Percentiles rank a stretch among this genome's conserved stretches.
Evolutionary conservation across 768 basidiomycete species (phyloP).

Genomic region (Sporobolomyces phaffii): DNA sequence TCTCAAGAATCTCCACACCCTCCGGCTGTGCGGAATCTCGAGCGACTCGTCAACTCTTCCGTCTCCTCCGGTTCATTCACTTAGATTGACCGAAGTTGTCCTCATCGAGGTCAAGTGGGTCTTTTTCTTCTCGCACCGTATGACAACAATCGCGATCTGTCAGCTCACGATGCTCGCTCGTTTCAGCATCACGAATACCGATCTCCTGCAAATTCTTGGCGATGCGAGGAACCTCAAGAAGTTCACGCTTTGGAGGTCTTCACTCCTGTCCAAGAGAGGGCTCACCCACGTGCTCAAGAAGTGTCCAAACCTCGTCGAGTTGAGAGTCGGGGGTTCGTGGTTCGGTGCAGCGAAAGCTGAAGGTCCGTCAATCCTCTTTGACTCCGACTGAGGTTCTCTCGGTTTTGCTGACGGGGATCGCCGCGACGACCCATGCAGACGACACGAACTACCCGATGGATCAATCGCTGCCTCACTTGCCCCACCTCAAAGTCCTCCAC

Average conservation of each 20-base stretch:
- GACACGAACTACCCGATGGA: constrained; percentile 33
- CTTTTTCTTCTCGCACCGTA: neutral
- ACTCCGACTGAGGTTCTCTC: too few species aligned
- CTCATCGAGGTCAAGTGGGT: constrained; percentile 37
- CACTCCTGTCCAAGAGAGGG: constrained; percentile 29
- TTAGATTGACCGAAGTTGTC: constrained; percentile 26
- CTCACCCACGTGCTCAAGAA: constrained; percentile 30
- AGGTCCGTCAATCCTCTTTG: constrained; percentile 8
- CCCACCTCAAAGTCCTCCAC: constrained; percentile 24
- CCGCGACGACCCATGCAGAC: constrained; percentile 13
- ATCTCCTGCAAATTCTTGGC: constrained; percentile 32
- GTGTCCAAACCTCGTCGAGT: constrained; percentile 29
- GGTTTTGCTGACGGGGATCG: too few species aligned
- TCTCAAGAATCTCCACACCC: constrained; percentile 9
- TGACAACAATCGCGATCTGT: too few species aligned
- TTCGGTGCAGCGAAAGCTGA: constrained; percentile 37
- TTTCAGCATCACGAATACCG: constrained; percentile 34
- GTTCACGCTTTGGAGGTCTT: constrained; percentile 35
- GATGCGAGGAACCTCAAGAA: constrained; percentile 13
- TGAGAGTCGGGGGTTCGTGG: constrained; percentile 32
- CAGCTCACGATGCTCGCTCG: too few species aligned
- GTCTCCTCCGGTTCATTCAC: neutral
- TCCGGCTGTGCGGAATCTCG: constrained; percentile 31
- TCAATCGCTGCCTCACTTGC: constrained; percentile 20
- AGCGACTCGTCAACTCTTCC: constrained; percentile 29